Evolutionary conservation across 1,139 yeast genomes (phyloP).

Genomic region (Magnusiomyces fungicola): DNA sequence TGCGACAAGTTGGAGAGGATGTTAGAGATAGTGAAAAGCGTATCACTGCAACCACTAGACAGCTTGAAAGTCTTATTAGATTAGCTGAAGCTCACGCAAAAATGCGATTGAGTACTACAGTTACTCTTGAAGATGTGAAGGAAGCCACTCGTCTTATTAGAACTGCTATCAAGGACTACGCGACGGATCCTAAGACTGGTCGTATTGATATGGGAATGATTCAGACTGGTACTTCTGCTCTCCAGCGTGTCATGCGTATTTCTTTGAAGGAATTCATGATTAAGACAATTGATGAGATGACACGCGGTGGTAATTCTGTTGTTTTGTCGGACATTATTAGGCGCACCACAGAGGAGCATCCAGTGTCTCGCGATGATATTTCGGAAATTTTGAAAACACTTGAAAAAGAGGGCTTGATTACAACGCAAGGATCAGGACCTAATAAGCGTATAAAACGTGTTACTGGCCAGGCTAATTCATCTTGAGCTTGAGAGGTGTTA

Average conservation of each 20-base stretch:
- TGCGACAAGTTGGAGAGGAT: slow-evolving; percentile 94
- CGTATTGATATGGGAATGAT: slow-evolving; percentile 95
- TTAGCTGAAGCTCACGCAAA: slow-evolving; percentile 95
- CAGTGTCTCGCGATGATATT: slow-evolving; percentile 66
- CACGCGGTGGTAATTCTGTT: slow-evolving; percentile 47
- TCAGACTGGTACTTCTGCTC: slow-evolving; percentile 90
- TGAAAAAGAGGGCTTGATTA: slow-evolving; percentile 67
- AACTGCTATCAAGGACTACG: slow-evolving; percentile 93
- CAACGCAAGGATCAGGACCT: slow-evolving; percentile 66
- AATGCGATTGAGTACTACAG: slow-evolving; percentile 71
- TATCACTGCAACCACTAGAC: slow-evolving; percentile 96
- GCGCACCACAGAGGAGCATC: slow-evolving; percentile 61
- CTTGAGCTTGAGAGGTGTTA: too few relatives aligned
- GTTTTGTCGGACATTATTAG: slow-evolving; percentile 56
- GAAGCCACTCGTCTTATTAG: slow-evolving; percentile 91
- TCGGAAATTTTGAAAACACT: slow-evolving; percentile 61
- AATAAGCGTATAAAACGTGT: slow-evolving; percentile 57
- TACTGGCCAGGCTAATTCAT: slow-evolving; percentile 15
- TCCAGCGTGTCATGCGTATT: slow-evolving; percentile 73
- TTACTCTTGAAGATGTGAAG: slow-evolving; percentile 73
- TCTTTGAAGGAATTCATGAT: slow-evolving; percentile 44
- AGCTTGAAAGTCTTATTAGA: slow-evolving; percentile 91
- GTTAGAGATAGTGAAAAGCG: slow-evolving; percentile 78
- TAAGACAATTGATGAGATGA: slow-evolving; percentile 35
- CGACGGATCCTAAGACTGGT: slow-evolving; percentile 96